Conservation (phyloP, 2,329 filamentous ascomycete species). For the Colletotrichum sp. region DNA sequence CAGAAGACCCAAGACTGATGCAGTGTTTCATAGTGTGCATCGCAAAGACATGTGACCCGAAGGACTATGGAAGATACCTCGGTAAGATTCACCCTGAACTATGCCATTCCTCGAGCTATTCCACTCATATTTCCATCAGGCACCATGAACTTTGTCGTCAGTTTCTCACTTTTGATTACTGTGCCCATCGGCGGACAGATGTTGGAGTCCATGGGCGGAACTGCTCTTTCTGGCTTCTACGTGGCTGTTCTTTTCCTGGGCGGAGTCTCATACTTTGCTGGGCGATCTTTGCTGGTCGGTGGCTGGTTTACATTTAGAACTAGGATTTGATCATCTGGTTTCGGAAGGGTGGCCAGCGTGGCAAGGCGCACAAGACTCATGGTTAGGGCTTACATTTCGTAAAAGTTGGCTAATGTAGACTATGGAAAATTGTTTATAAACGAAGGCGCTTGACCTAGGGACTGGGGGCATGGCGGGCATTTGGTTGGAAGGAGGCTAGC, state of each 20-base stretch:
- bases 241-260: conserved; percentile 44
- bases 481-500: not conserved
- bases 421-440: not conserved
- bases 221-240: conserved; percentile 50
- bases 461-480: not conserved
- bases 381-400: not conserved
- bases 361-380: not conserved
- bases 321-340: not conserved
- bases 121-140: conserved; percentile 26
- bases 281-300: conserved; percentile 19
- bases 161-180: conserved; percentile 49
- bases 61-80: conserved; percentile 51
- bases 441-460: not conserved
- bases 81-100: conserved; percentile 10
- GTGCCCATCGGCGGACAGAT: conserved; percentile 51
- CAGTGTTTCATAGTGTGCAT: conserved; percentile 39
- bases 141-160: conserved; percentile 50
- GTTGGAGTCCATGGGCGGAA: conserved; percentile 48
- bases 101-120: not conserved
- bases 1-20: not conserved
- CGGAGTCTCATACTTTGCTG: conserved; percentile 34
- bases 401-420: not conserved
- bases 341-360: not conserved
- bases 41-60: conserved; percentile 49
- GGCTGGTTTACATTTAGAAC: conserved; percentile 5